Evolutionary conservation across 371 early-diverging fungal genomes (phyloP).

Genomic region (Mortierella sp.): DNA sequence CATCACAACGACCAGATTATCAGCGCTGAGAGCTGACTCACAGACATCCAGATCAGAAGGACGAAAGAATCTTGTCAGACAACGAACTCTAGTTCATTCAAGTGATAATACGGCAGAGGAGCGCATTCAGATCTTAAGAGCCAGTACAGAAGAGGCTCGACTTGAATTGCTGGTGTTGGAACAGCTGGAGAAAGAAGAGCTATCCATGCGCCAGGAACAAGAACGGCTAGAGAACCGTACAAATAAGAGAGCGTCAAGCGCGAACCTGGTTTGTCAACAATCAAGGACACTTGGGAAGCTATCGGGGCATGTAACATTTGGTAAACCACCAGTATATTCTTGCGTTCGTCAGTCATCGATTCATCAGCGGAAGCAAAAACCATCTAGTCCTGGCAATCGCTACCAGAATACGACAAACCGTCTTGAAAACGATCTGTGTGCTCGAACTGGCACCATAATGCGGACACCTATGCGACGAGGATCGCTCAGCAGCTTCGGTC

Average conservation of each 20-base stretch:
- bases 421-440: no score
- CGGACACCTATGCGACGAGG: no score
- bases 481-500: neutral
- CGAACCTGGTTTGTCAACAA: no score
- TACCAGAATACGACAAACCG: no score
- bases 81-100: neutral
- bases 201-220: no score
- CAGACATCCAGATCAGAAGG: neutral
- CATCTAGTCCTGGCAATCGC: neutral
- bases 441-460: no score
- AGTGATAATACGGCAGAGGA: no score
- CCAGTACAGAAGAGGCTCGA: slow-evolving; percentile 27
- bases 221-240: no score
- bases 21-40: neutral
- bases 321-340: neutral
- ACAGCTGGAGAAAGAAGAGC: slow-evolving; percentile 24
- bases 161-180: slow-evolving; percentile 33
- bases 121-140: slow-evolving; percentile 16
- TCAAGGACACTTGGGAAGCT: no score
- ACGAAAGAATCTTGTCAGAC: neutral
- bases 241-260: no score
- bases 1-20: neutral
- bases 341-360: neutral
- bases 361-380: neutral
- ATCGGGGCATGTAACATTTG: no score